Percentiles rank a stretch among this genome's conserved stretches.
phyloP scores from a whole-genome alignment of 495 filamentous ascomycete genomes.

The Entonaema liquescens region DNA sequence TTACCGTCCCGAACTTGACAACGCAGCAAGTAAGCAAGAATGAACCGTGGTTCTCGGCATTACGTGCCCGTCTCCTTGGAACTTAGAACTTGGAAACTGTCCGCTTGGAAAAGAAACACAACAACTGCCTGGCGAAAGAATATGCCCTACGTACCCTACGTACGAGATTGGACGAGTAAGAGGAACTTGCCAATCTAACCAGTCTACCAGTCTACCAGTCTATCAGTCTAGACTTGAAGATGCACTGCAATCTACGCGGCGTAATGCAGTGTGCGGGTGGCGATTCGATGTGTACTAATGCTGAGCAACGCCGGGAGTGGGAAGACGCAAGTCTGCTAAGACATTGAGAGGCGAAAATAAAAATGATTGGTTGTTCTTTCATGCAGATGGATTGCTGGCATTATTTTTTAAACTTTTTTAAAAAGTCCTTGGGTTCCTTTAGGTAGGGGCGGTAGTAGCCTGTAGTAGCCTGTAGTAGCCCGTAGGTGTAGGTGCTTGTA shows the following conservation, averaged over 20 bases:
- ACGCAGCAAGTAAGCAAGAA: slow-evolving; percentile 37
- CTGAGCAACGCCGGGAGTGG: slow-evolving; percentile 30
- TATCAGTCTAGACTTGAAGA: slow-evolving; percentile 33
- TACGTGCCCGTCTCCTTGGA: slow-evolving; percentile 24
- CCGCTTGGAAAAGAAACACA: not conserved
- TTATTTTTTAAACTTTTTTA: slow-evolving; percentile 14
- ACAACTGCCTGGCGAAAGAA: no score
- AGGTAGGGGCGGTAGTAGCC: not conserved
- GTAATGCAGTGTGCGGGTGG: slow-evolving; percentile 30
- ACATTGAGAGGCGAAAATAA: slow-evolving; percentile 17
- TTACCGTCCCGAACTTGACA: slow-evolving; percentile 28
- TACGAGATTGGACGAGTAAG: slow-evolving; percentile 1
- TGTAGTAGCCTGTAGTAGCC: no score
- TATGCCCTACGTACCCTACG: not conserved
- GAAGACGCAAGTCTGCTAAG: slow-evolving; percentile 4
- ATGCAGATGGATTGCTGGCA: slow-evolving; percentile 37
- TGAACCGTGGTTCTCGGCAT: slow-evolving; percentile 34
- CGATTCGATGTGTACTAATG: slow-evolving; percentile 29
- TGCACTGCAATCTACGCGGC: slow-evolving; percentile 24
- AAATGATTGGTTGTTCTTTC: slow-evolving; percentile 32
- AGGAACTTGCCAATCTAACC: not conserved
- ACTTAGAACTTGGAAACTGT: not conserved
- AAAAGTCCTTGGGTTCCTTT: not conserved
- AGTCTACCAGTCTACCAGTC: no score
- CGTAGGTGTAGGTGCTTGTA: slow-evolving; percentile 4